phyloP scores from a whole-genome alignment of 2,329 filamentous ascomycete genomes.

The Lachnellula hyalina region DNA sequence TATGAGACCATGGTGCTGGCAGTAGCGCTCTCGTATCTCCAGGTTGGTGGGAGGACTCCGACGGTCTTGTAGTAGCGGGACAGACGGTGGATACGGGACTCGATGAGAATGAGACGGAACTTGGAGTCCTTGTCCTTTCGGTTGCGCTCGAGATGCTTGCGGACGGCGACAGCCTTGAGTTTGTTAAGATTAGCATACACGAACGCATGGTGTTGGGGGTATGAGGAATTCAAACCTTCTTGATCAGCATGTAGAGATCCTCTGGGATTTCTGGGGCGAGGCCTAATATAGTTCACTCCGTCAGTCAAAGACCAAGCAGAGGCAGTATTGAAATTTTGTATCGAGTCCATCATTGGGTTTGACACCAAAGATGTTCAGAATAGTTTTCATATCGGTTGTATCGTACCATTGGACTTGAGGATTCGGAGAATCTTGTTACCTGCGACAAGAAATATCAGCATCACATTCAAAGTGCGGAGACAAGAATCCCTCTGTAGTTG shows the following conservation, averaged over 20 bases:
- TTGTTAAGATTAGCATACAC: slow-evolving; percentile 18
- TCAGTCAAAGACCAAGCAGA: slow-evolving; percentile 89
- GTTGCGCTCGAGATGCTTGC: slow-evolving; percentile 99
- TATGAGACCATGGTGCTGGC: slow-evolving; percentile 92
- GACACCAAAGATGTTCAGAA: slow-evolving; percentile 31
- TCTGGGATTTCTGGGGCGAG: slow-evolving; percentile 98
- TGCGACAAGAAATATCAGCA: slow-evolving; percentile 42
- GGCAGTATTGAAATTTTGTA: slow-evolving; percentile 46
- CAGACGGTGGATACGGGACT: slow-evolving; percentile 99
- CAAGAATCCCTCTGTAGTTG: neutral
- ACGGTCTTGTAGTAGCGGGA: slow-evolving; percentile 99
- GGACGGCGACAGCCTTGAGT: slow-evolving; percentile 78
- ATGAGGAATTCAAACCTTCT: slow-evolving; percentile 67
- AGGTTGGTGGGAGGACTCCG: slow-evolving; percentile 79
- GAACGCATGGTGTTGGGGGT: neutral
- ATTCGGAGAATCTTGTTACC: slow-evolving; percentile 99
- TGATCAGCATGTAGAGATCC: slow-evolving; percentile 99
- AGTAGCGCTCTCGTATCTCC: slow-evolving; percentile 98
- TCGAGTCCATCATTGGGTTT: slow-evolving; percentile 19
- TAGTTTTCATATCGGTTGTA: slow-evolving; percentile 28
- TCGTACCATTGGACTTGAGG: slow-evolving; percentile 94
- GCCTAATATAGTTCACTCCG: slow-evolving; percentile 76
- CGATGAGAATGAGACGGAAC: slow-evolving; percentile 99
- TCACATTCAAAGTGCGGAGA: slow-evolving; percentile 6
- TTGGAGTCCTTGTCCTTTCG: slow-evolving; percentile 99